Evolutionary conservation across 78 protist genomes (phyloP).

Genomic region (Chrysochromulina tobinii): DNA sequence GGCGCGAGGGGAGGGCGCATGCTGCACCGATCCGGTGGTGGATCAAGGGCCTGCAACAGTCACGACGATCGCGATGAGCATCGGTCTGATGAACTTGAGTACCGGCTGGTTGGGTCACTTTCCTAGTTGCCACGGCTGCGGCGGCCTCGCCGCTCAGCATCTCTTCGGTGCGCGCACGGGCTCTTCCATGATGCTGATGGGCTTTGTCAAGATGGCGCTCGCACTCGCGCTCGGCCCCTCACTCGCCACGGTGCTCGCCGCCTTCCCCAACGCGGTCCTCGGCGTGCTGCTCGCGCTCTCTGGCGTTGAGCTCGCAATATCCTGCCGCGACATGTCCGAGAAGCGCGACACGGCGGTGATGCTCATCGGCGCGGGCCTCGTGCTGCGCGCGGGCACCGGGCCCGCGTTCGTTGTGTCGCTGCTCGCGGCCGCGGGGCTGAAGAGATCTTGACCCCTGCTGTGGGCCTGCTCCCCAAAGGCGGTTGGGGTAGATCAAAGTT

Average conservation of each 20-base stretch:
- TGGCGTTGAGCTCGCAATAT: constrained; percentile 15
- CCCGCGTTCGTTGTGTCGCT: not conserved
- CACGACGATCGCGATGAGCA: not conserved
- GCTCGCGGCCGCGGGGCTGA: not conserved
- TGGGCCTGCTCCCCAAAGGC: too few species aligned
- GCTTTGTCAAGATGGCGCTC: not conserved
- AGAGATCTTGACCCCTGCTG: too few species aligned
- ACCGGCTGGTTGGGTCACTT: constrained; percentile 1
- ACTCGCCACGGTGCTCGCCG: not conserved
- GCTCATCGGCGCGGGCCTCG: not conserved
- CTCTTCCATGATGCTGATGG: not conserved
- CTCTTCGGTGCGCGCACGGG: constrained; percentile 37
- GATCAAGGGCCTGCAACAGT: too few species aligned
- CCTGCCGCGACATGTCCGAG: not conserved
- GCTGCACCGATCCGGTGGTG: too few species aligned
- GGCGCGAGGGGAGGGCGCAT: too few species aligned
- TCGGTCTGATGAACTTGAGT: not conserved
- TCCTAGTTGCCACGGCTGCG: constrained; percentile 50
- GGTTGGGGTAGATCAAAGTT: too few species aligned
- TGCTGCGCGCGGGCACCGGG: not conserved
- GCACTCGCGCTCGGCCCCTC: not conserved
- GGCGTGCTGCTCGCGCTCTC: constrained; percentile 8
- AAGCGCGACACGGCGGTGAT: not conserved
- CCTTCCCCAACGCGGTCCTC: not conserved
- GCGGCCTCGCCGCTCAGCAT: constrained; percentile 50